Evolutionary conservation across 2,329 filamentous ascomycete genomes (phyloP).

Genomic region (Calcarisporium arbuscula): DNA sequence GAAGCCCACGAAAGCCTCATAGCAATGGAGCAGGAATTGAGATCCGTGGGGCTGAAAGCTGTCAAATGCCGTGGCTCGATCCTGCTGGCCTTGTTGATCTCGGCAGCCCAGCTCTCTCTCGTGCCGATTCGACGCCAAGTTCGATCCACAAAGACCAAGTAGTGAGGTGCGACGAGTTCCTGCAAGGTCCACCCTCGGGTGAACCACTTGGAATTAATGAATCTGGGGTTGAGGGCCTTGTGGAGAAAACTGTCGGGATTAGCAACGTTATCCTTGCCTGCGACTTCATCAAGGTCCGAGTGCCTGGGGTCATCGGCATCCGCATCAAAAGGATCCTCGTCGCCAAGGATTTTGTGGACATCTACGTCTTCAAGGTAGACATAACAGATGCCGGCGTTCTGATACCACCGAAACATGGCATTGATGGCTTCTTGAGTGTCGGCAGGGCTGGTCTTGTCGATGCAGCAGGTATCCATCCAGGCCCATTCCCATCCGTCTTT

Average conservation of each 20-base stretch:
- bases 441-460: conserved; percentile 17
- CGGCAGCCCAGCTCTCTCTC: neutral
- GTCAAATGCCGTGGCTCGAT: neutral
- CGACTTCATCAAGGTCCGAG: too few species aligned
- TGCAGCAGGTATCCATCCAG: conserved; percentile 22
- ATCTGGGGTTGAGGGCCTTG: too few species aligned
- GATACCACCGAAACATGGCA: conserved; percentile 21
- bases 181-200: conserved; percentile 20
- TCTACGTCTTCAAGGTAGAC: conserved; percentile 16
- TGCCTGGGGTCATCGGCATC: too few species aligned
- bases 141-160: conserved; percentile 12
- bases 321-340: too few species aligned
- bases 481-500: conserved; percentile 11
- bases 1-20: conserved; percentile 19
- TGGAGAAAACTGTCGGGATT: neutral
- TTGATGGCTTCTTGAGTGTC: conserved; percentile 22
- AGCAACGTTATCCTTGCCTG: neutral
- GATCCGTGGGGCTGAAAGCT: neutral
- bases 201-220: conserved; percentile 14
- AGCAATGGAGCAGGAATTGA: neutral
- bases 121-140: conserved; percentile 1
- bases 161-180: conserved; percentile 17
- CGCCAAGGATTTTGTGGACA: too few species aligned
- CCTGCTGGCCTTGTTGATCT: neutral
- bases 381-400: conserved; percentile 17